phyloP scores from a whole-genome alignment of 1,284 basidiomycete genomes.

The Ustilago vetiveriae region DNA sequence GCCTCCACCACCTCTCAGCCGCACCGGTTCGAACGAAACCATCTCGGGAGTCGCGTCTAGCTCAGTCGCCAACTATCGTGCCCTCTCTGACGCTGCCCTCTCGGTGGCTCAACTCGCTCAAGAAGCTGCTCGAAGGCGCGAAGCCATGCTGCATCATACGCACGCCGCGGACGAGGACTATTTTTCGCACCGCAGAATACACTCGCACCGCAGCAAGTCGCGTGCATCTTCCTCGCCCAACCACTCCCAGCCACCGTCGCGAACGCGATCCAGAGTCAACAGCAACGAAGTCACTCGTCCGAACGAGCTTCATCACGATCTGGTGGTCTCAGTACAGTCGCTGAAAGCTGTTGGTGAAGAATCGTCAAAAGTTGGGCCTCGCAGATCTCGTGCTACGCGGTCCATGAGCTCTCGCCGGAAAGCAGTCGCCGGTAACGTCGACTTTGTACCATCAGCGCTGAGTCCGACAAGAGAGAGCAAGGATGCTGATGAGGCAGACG shows the following conservation, averaged over 20 bases:
- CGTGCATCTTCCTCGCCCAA: constrained; percentile 19
- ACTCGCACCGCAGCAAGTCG: constrained; percentile 24
- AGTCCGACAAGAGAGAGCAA: constrained; percentile 31
- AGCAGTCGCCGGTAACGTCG: not conserved
- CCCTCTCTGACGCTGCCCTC: constrained; percentile 46
- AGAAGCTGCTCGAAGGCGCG: constrained; percentile 36
- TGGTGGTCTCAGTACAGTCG: constrained; percentile 3
- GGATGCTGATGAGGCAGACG: constrained; percentile 9
- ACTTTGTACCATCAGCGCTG: constrained; percentile 28
- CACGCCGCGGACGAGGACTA: constrained; percentile 23
- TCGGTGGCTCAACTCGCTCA: constrained; percentile 52
- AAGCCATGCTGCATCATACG: constrained; percentile 24
- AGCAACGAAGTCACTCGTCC: constrained; percentile 16
- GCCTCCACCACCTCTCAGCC: constrained; percentile 16
- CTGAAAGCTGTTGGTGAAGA: not conserved
- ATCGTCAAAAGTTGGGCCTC: not conserved
- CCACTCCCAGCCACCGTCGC: constrained; percentile 14
- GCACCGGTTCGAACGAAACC: constrained; percentile 15
- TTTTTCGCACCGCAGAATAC: constrained; percentile 17
- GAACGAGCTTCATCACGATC: not conserved
- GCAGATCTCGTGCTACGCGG: constrained; percentile 2
- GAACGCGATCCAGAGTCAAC: constrained; percentile 24
- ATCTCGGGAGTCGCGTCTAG: not conserved
- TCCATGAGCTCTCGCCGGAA: constrained; percentile 24
- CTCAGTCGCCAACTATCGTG: constrained; percentile 37